Percentiles rank a stretch among this genome's conserved stretches.
phyloP scores from a whole-genome alignment of 169 alveolate genomes.

The Plasmodium sp. region DNA sequence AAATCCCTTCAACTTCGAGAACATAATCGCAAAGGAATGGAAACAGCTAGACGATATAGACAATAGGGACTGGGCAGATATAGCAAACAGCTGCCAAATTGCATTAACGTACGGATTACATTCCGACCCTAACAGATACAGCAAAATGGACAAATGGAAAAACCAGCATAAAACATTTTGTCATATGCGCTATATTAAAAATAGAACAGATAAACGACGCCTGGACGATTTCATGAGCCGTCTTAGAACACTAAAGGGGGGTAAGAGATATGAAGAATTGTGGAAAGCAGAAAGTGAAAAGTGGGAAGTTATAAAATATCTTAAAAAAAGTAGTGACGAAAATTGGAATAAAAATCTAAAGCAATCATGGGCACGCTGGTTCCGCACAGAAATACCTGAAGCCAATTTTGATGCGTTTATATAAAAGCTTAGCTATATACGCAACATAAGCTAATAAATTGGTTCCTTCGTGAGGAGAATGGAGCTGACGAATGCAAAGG shows the following conservation, averaged over 20 bases:
- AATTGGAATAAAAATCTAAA: background rate
- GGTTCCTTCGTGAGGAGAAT: background rate
- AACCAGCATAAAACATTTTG: background rate
- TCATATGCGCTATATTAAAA: background rate
- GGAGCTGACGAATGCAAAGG: background rate
- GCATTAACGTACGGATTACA: background rate
- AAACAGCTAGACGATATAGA: background rate
- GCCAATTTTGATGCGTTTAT: background rate
- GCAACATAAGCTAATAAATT: background rate
- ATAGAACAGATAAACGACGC: background rate
- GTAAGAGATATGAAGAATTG: background rate
- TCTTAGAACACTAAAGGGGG: background rate
- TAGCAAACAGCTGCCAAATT: background rate
- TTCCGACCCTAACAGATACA: background rate
- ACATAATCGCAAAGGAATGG: background rate
- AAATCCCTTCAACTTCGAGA: background rate
- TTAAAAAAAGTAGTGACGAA: background rate
- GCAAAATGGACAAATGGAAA: background rate
- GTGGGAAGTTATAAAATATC: background rate
- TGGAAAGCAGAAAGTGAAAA: background rate
- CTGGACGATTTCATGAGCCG: background rate
- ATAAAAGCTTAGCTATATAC: background rate
- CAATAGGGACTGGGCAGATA: background rate
- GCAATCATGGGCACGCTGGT: conserved; percentile 8
- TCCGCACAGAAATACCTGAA: conserved; percentile 5